Base-by-base conservation (phyloP, 345 rosid species). In the Orychophragmus violaceus region DNA sequence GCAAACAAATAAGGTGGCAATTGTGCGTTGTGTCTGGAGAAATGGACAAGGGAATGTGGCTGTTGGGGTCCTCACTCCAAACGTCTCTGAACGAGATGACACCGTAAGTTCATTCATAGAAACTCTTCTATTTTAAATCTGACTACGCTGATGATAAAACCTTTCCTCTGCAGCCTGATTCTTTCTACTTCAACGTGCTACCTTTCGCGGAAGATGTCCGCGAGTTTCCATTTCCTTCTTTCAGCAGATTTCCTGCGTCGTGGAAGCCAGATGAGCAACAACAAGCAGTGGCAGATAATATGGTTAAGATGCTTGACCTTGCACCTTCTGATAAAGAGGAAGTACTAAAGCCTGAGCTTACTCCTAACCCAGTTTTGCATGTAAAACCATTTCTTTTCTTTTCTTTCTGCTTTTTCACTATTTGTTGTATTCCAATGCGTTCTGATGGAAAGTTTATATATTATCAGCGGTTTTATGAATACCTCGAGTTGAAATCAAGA, bases 21-120 rank as follows among this genome's bases (percentile, higher is more conserved):
- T 94, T 69, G 59, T 88, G 65, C 95, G 97, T 16, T 94, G 99
- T 74, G 99, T 88, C 66, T 94, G 99, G 99, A 86, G 92, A 79
- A 87, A 88, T 55, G 92, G 92, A 64, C 95, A 80, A 70, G 80
- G 81, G 36, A 86, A 60, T 63, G 92, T 87, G 32, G 86, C 84
- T 70, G 70, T 94, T 71, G 99, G 97, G 35, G 82, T 83, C 75
- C 79, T 94, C 79, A 85, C 86, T 51, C 95, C 99, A 63, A 86
- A 84, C 64, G 56, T 90, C 14, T 85, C 95, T 66, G 78, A 85
- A 57, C 82, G 77, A 61, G 88, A 81, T 51, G 79, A 85, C 32
- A 73, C 78, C 18, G 97, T 94, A 79, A 75, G 90, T 79, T 67
- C 74, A 33, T 42, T 57, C 45, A 19, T 29, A 60, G 3, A 32